Evolutionary conservation across 495 filamentous ascomycete species (phyloP).

Genomic region (Aspergillus saccharolyticus): DNA sequence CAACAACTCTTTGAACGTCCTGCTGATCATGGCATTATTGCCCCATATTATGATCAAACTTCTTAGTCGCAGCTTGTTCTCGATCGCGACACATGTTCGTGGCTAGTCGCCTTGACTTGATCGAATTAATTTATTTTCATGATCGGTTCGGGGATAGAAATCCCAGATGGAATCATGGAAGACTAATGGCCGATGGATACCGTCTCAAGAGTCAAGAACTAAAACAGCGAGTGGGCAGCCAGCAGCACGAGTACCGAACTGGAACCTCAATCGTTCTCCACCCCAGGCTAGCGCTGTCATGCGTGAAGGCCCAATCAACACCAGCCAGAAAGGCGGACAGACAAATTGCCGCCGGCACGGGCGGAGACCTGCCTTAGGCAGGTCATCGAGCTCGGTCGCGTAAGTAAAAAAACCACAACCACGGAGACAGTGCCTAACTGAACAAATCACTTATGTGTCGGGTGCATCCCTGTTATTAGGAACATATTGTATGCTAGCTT

Average conservation of each 20-base stretch:
- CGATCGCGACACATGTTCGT: background rate
- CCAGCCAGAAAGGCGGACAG: background rate
- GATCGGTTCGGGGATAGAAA: constrained; percentile 3
- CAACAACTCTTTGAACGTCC: background rate
- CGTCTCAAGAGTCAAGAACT: background rate
- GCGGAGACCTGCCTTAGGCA: constrained; percentile 1
- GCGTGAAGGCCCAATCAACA: constrained; percentile 12
- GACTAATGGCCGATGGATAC: background rate
- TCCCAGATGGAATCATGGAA: background rate
- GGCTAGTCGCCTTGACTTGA: background rate
- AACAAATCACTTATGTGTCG: no score
- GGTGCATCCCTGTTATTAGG: no score
- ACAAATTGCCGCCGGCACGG: background rate
- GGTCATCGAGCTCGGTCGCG: background rate
- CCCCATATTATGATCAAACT: background rate
- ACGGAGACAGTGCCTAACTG: no score
- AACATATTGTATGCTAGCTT: no score
- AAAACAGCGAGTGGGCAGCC: background rate
- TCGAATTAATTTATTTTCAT: background rate
- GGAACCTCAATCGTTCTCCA: constrained; percentile 4
- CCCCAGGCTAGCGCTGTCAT: constrained; percentile 17
- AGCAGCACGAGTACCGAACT: constrained; percentile 16
- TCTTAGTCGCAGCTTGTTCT: background rate
- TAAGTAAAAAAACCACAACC: background rate
- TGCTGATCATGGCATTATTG: background rate